Base-by-base conservation (phyloP, 2,329 filamentous ascomycete species). In the Trichoderma aggressivum region DNA sequence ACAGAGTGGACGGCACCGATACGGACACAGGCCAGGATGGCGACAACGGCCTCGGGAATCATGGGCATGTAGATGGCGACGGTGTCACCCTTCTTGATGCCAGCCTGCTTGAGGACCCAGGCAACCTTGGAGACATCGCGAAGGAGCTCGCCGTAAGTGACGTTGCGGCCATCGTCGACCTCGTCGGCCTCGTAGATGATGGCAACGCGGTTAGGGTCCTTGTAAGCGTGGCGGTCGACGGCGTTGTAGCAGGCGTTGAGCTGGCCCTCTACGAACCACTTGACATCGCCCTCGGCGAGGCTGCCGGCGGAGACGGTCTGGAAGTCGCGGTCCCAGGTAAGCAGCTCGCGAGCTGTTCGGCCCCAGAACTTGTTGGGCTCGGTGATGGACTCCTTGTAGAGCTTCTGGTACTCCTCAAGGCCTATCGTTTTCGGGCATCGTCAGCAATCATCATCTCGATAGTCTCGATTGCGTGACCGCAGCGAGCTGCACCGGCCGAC, bases 141-240 rank as follows among this genome's bases (percentile, higher is more conserved):
- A 73, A 98, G 89, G 66, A 99, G 91, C 87, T 99, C 94, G 77
- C 92, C 89, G 78, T 98, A 99, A 75, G 93, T 96, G 81, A 99
- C 91, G 75, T 88, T 94, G 75, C 95, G 94, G 79, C 96, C 94
- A 80, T 97, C 92, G 68, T 84, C 87, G 55, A 91, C 89, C 83
- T 99, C 96, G 78, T 99, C 96, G 73, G 94, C 95, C 86, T 99
- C 96, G 86, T 98, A 99, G 84, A 98, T 97, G 84, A 99, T 97
- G 81, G 96, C 96, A 61, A 96, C 90, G 84, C 92, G 94, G 84
- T 98, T 85, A 61, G 96, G 96, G 83, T 97, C 90, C 84, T 94
- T 94, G 83, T 97, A 89, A n/a, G 96, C 96, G 82, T 98, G 95
- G 73, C 96, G 93, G 80, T 99, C 96, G 74, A 99, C 91, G 79